Base-by-base conservation (phyloP, 306 rosid genomes). In the Trifolium repens region DNA sequence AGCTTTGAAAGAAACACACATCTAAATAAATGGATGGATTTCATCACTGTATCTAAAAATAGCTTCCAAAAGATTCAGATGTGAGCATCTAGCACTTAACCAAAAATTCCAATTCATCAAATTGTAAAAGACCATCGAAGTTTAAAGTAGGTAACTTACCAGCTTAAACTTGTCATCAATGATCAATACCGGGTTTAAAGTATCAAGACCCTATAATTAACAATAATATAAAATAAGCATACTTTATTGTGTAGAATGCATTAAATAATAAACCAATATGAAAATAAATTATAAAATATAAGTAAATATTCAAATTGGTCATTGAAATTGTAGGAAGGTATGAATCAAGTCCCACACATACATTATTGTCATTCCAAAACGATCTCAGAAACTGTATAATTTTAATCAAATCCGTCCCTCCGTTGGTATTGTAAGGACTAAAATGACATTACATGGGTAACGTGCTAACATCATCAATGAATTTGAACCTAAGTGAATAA, bases 191-290 rank as follows among this genome's bases (percentile, higher is more conserved):
- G 98, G 98, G 79, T 91, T 85, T 84, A 85, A 68, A 15, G 98
- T 88, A 79, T 93, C 87, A 74, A 93, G 87, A 70, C 89, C 96
- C 98, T 93, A 77, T 46, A 84, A 78, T 74, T 42, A 43, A 72
- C 9, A 16, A 54, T 46, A 80, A 39, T 34, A 62, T 19, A 52
- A 35, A 71, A 81, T 49, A 53, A 82, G 78, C 71, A 60, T 64
- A 70, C 59, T 67, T 58, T 55, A 35, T 55, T 0, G 13, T 8
- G 14, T 46, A 71, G 63, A 27, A 66, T 61, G 54, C n/a, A 46
- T 13, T 46, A 46, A 46, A 44, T 44, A 43, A 43, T 12, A 43
- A 10, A 43, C 14, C 19, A 49, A 49, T 4, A 63, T 5, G 14
- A 73, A 73, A 70, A 2, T 50, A 49, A 15, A 52, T 52, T 39